Conservation (phyloP, 2,329 filamentous ascomycete species). For the Amesomyces nigricolor region DNA sequence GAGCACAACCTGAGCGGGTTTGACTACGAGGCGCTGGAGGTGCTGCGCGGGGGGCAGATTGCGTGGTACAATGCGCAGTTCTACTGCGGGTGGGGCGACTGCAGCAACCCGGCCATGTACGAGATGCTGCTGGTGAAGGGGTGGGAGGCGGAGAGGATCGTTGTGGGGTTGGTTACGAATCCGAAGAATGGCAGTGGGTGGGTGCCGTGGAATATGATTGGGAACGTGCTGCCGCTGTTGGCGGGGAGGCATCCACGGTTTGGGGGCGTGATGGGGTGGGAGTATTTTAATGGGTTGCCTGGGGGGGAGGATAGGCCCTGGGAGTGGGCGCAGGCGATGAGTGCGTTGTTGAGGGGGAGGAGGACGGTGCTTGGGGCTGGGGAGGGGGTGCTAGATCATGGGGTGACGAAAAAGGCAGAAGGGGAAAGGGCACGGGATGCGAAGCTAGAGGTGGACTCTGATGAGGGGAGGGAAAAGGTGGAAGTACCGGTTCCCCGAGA, state of each 20-base stretch:
- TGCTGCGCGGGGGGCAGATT: conserved; percentile 56
- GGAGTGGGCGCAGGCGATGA: conserved; percentile 68
- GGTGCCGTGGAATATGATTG: conserved; percentile 54
- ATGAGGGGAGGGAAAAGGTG: conserved; percentile 21
- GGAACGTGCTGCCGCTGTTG: conserved; percentile 51
- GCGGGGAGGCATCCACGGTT: conserved; percentile 57
- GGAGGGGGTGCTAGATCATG: conserved; percentile 4
- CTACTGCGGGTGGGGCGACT: conserved; percentile 76
- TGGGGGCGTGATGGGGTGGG: conserved; percentile 81
- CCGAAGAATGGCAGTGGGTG: conserved; percentile 63
- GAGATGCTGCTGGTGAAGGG: conserved; percentile 46
- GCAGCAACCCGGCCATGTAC: conserved; percentile 45
- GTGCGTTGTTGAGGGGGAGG: conserved; percentile 34
- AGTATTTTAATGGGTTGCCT: conserved; percentile 71
- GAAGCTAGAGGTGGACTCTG: conserved; percentile 24
- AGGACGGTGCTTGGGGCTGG: conserved; percentile 8
- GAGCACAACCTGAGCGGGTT: conserved; percentile 68
- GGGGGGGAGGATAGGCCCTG: conserved; percentile 55
- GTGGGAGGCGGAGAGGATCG: conserved; percentile 63
- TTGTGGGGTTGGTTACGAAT: conserved; percentile 70
- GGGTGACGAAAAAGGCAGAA: neutral
- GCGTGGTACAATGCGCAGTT: conserved; percentile 81
- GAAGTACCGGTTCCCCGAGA: conserved; percentile 25
- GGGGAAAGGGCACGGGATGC: neutral
- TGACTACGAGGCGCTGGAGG: conserved; percentile 65